Percentiles rank a stretch among this genome's conserved stretches.
phyloP scores from a whole-genome alignment of 192 early-diverging fungal genomes.

The Pilaira anomala region DNA sequence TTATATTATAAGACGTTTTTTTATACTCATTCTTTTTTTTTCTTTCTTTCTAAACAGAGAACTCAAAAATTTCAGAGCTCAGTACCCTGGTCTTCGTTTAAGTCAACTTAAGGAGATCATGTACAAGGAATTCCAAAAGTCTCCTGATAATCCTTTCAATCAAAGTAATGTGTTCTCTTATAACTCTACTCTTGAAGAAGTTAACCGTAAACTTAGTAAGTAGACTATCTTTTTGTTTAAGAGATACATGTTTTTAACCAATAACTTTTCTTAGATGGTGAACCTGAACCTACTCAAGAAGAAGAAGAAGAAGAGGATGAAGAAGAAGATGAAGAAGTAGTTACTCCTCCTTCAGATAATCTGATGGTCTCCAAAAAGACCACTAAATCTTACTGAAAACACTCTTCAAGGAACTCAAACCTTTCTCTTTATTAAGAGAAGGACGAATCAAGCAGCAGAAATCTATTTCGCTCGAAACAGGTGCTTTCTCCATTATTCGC shows the following conservation, averaged over 20 bases:
- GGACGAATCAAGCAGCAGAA: too few species aligned
- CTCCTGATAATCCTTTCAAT: constrained; percentile 77
- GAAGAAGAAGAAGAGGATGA: background rate
- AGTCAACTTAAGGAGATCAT: constrained; percentile 74
- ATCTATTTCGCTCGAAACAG: too few species aligned
- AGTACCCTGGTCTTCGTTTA: constrained; percentile 76
- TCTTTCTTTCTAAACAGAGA: constrained; percentile 34
- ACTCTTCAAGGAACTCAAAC: background rate
- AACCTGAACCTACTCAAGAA: background rate
- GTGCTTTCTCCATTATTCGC: too few species aligned
- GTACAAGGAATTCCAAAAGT: constrained; percentile 79
- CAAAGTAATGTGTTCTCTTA: constrained; percentile 64
- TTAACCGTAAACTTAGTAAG: constrained; percentile 16
- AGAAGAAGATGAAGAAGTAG: background rate
- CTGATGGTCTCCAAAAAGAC: background rate
- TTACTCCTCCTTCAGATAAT: background rate
- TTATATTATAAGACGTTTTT: too few species aligned
- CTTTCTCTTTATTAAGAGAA: constrained; percentile 1
- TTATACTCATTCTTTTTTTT: too few species aligned
- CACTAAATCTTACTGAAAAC: background rate
- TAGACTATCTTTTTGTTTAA: background rate
- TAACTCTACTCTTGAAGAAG: constrained; percentile 66
- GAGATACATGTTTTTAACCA: background rate
- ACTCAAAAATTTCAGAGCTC: constrained; percentile 65
- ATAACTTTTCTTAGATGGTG: constrained; percentile 4